These are phyloP conservation scores for Penicillium paradoxum DNA, from an alignment of 495 filamentous ascomycete species.

Conservation along the genomic window DNA sequence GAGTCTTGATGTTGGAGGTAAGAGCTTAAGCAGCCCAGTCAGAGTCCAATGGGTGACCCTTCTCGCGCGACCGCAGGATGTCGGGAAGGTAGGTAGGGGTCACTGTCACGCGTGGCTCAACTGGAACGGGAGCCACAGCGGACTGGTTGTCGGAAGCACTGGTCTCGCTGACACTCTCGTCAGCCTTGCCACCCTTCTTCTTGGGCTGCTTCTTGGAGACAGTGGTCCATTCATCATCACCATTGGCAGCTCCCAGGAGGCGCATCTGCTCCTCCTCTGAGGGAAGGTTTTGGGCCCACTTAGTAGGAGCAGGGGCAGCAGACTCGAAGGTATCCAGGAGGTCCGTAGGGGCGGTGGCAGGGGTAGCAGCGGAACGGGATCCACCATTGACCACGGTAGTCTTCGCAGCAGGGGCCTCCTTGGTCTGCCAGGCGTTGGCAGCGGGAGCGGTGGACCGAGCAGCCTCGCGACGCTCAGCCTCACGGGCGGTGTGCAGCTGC, in stretches of 20 bases:
- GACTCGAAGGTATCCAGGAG: slow-evolving; percentile 13
- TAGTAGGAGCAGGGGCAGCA: slow-evolving; percentile 21
- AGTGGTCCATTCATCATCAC: slow-evolving; percentile 67
- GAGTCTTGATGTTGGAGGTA: neutral
- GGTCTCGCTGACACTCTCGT: slow-evolving; percentile 40
- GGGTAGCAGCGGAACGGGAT: slow-evolving; percentile 26
- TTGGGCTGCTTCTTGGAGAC: slow-evolving; percentile 66
- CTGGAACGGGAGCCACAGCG: slow-evolving; percentile 25
- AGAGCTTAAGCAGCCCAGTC: slow-evolving; percentile 50
- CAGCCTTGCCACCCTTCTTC: slow-evolving; percentile 42
- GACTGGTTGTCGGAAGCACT: slow-evolving; percentile 39
- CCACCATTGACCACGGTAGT: slow-evolving; percentile 29
- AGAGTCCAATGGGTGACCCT: slow-evolving; percentile 54
- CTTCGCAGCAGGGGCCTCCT: slow-evolving; percentile 14
- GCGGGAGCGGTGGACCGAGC: slow-evolving; percentile 65
- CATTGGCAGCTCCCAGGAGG: slow-evolving; percentile 53
- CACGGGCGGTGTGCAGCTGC: slow-evolving; percentile 72
- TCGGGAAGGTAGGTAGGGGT: slow-evolving; percentile 42
- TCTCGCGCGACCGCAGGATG: slow-evolving; percentile 35
- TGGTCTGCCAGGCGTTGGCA: slow-evolving; percentile 58
- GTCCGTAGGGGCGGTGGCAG: slow-evolving; percentile 13
- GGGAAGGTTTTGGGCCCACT: slow-evolving; percentile 56
- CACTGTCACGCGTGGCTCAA: slow-evolving; percentile 39
- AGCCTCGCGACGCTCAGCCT: slow-evolving; percentile 65
- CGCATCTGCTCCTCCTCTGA: slow-evolving; percentile 86